Percentiles rank a stretch among this genome's conserved stretches.
Conservation (phyloP, 805 yeast species). For the Starmerella ratchasimensis region DNA sequence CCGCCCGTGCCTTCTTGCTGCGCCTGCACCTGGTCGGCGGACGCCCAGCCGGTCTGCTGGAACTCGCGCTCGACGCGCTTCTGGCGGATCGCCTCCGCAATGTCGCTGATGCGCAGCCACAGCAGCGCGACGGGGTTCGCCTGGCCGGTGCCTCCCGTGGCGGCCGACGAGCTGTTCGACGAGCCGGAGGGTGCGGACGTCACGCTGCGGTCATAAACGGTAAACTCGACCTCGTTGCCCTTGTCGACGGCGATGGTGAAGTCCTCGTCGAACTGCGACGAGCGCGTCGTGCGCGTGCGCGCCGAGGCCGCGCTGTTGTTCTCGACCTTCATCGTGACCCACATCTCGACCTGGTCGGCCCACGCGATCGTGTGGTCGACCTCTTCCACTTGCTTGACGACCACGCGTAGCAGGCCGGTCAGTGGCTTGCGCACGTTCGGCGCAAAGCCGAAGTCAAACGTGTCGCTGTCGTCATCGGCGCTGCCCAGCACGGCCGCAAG, state of each 20-base stretch:
- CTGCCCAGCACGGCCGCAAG: constrained; percentile 29
- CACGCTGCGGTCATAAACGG: constrained; percentile 68
- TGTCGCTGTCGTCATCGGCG: constrained; percentile 11
- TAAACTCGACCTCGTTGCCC: constrained; percentile 82
- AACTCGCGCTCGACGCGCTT: constrained; percentile 50
- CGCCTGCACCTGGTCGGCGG: constrained; percentile 40
- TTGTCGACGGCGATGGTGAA: constrained; percentile 70
- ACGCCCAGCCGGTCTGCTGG: constrained; percentile 62
- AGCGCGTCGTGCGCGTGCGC: constrained; percentile 54
- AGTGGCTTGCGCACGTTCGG: constrained; percentile 68
- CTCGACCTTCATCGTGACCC: constrained; percentile 31
- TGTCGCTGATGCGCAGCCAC: constrained; percentile 83
- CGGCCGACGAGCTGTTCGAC: neutral
- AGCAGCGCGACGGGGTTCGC: constrained; percentile 68
- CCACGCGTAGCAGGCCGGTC: constrained; percentile 62
- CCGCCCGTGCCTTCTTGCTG: neutral
- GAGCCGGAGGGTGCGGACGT: constrained; percentile 25
- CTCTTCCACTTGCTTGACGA: constrained; percentile 67
- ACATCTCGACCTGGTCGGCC: constrained; percentile 77
- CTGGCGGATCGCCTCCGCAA: constrained; percentile 88
- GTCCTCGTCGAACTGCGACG: constrained; percentile 63
- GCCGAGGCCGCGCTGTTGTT: constrained; percentile 32
- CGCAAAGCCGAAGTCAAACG: constrained; percentile 24
- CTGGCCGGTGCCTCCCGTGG: neutral
- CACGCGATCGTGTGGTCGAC: constrained; percentile 78